Conservation (phyloP, 2,329 filamentous ascomycete genomes). For the Claviceps purpurea region DNA sequence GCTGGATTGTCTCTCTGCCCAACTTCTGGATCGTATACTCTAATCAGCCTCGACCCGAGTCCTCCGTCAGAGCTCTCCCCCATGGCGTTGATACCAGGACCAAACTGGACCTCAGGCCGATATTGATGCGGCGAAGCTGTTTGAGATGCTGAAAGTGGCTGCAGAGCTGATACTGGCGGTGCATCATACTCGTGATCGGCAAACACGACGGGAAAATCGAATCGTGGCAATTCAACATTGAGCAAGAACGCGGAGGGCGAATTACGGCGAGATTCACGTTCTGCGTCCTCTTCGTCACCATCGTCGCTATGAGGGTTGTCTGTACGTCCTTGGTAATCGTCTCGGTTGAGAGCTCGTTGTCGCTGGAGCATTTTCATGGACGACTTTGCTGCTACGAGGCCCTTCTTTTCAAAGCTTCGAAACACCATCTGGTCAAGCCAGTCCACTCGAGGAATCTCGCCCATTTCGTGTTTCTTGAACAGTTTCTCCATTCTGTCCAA, state of each 20-base stretch:
- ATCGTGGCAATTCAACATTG: constrained; percentile 83
- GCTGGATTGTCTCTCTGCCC: constrained; percentile 83
- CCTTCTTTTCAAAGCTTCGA: constrained; percentile 70
- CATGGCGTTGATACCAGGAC: constrained; percentile 71
- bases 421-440: constrained; percentile 96
- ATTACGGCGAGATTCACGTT: constrained; percentile 15
- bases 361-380: constrained; percentile 46
- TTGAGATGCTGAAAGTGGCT: constrained; percentile 42
- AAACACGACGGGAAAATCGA: constrained; percentile 92
- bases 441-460: constrained; percentile 80
- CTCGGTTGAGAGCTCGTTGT: constrained; percentile 27
- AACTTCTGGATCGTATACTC: constrained; percentile 87
- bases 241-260: constrained; percentile 58
- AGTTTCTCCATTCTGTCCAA: constrained; percentile 78
- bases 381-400: constrained; percentile 48
- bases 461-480: constrained; percentile 97
- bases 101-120: constrained; percentile 77
- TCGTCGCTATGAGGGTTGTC: constrained; percentile 18
- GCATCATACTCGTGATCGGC: constrained; percentile 85
- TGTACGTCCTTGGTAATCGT: constrained; percentile 14
- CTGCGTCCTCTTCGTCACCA: constrained; percentile 7
- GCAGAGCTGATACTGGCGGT: constrained; percentile 65
- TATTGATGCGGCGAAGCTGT: constrained; percentile 64
- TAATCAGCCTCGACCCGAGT: constrained; percentile 51
- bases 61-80: constrained; percentile 35